These are phyloP conservation scores for Phytophthora chlamydospora DNA, from an alignment of 352 stramenopile species.

Conservation along the genomic window DNA sequence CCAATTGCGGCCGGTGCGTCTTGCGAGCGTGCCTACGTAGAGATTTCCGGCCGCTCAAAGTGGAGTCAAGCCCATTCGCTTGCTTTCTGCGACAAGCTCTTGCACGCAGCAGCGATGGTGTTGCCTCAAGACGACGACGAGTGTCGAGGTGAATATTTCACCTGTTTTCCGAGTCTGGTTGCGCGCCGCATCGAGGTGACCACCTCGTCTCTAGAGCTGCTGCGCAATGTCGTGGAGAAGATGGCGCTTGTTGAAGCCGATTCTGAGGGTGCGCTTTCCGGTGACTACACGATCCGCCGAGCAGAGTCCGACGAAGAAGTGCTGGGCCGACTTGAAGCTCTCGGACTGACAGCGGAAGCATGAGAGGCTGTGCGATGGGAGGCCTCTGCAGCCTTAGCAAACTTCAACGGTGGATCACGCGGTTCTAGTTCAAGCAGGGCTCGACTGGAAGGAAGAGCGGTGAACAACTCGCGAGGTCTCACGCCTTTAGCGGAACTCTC, in stretches of 20 bases:
- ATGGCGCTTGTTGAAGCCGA: slow-evolving; percentile 10
- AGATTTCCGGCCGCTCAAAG: slow-evolving; percentile 13
- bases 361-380: slow-evolving; percentile 10
- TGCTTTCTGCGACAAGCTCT: slow-evolving; percentile 34
- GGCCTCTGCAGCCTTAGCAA: neutral
- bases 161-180: slow-evolving; percentile 32
- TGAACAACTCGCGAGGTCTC: slow-evolving; percentile 13
- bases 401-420: neutral
- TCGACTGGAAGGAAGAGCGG: slow-evolving; percentile 4
- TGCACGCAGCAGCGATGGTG: slow-evolving; percentile 21
- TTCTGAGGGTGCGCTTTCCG: slow-evolving; percentile 15
- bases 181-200: slow-evolving; percentile 31
- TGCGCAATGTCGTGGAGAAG: slow-evolving; percentile 22
- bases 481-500: slow-evolving; percentile 28
- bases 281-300: slow-evolving; percentile 19
- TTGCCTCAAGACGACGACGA: slow-evolving; percentile 26
- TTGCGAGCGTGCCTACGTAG: slow-evolving; percentile 14
- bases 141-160: slow-evolving; percentile 28
- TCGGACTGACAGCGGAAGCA: slow-evolving; percentile 12
- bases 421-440: neutral
- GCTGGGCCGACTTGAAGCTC: slow-evolving; percentile 4
- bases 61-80: slow-evolving; percentile 28
- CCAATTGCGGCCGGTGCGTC: neutral
- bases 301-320: slow-evolving; percentile 29
- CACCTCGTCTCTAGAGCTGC: slow-evolving; percentile 31